phyloP scores from a whole-genome alignment of 495 filamentous ascomycete species.

The Tuber borchii region DNA sequence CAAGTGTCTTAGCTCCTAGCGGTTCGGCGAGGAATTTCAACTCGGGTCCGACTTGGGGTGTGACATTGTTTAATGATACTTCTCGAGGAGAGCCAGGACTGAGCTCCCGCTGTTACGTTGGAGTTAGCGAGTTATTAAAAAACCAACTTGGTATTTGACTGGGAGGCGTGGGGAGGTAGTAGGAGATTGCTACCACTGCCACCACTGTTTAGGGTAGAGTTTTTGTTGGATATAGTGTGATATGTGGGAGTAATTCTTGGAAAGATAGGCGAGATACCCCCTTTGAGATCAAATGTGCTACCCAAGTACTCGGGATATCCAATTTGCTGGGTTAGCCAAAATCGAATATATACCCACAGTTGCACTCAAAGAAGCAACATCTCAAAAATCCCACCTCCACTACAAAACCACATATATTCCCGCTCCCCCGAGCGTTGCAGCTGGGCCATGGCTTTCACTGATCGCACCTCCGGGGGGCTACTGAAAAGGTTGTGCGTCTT shows the following conservation, averaged over 20 bases:
- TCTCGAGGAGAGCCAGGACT: neutral
- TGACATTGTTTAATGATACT: neutral
- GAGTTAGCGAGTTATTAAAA: neutral
- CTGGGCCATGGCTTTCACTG: no score
- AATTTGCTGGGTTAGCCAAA: no score
- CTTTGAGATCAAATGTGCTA: no score
- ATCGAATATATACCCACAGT: no score
- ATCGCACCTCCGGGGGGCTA: no score
- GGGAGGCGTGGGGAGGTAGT: neutral
- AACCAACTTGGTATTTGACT: neutral
- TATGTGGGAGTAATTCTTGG: neutral
- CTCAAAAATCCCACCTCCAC: no score
- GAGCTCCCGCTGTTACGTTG: neutral
- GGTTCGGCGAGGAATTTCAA: neutral
- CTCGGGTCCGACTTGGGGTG: neutral
- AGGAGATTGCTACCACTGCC: neutral
- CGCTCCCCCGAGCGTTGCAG: no score
- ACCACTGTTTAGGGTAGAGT: neutral
- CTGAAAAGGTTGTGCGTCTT: no score
- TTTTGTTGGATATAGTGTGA: neutral
- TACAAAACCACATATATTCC: no score
- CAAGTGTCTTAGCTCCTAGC: neutral
- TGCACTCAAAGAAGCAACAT: no score
- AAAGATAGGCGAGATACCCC: no score
- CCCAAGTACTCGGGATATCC: no score